Conservation (phyloP, 441 rosid genomes). For the Oxalis stricta region DNA sequence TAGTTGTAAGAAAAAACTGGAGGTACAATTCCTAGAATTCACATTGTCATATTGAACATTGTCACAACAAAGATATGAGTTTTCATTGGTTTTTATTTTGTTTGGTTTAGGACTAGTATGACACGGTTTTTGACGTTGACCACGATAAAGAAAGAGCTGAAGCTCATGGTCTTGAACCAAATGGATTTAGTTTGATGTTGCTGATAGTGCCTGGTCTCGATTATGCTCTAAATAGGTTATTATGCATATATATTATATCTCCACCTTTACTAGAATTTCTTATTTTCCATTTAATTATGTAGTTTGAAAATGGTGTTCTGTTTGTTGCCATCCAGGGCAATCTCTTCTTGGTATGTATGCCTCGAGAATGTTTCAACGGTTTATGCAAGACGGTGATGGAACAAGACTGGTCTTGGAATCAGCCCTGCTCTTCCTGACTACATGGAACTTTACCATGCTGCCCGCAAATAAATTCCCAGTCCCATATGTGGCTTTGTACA, state of each 20-base stretch:
- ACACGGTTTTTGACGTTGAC: slow-evolving; percentile 91
- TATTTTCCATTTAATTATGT: too few species aligned
- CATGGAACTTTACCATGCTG: slow-evolving; percentile 88
- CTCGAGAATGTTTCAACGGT: slow-evolving; percentile 66
- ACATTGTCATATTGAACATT: slow-evolving; percentile 2
- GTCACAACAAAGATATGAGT: too few species aligned
- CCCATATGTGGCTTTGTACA: too few species aligned
- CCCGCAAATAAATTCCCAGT: slow-evolving; percentile 50
- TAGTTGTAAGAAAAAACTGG: slow-evolving; percentile 91
- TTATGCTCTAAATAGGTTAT: slow-evolving; percentile 79
- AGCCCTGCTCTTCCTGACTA: slow-evolving; percentile 96
- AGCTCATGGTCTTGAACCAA: slow-evolving; percentile 74
- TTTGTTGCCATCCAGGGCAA: slow-evolving; percentile 43
- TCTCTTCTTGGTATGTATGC: slow-evolving; percentile 67
- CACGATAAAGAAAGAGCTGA: slow-evolving; percentile 78
- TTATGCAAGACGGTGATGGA: slow-evolving; percentile 83
- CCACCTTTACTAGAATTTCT: background rate
- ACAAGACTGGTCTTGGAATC: slow-evolving; percentile 99
- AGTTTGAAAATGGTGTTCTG: background rate
- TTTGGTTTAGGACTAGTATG: slow-evolving; percentile 55
- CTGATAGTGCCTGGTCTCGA: slow-evolving; percentile 74
- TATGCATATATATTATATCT: background rate
- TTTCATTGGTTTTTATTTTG: slow-evolving; percentile 11
- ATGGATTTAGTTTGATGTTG: slow-evolving; percentile 90
- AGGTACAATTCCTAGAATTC: slow-evolving; percentile 26